Evolutionary conservation across 2,329 filamentous ascomycete genomes (phyloP).

Genomic region (Xylariaceae sp.): DNA sequence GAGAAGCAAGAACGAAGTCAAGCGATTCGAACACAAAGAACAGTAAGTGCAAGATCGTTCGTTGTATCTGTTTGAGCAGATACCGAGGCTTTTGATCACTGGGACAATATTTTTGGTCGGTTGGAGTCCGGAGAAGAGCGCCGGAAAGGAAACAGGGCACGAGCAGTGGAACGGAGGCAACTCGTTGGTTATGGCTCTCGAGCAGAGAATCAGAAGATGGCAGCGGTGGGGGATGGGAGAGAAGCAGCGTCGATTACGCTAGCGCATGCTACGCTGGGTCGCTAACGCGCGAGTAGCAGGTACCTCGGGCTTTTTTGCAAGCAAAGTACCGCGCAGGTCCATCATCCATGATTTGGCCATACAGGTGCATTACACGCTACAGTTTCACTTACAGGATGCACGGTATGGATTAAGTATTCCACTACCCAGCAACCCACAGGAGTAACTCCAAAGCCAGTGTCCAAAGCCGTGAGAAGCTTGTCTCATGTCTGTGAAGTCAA

Average conservation of each 20-base stretch:
- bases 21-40: neutral
- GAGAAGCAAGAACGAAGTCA: neutral
- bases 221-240: neutral
- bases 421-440: no score
- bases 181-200: neutral
- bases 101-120: neutral
- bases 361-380: no score
- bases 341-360: no score
- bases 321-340: neutral
- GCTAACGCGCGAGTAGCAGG: neutral
- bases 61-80: neutral
- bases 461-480: no score
- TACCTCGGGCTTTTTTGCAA: neutral
- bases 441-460: no score
- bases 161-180: neutral
- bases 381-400: no score
- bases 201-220: neutral
- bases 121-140: neutral
- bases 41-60: neutral
- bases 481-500: no score
- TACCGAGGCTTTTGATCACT: neutral
- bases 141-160: neutral
- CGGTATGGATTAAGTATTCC: no score
- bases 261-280: neutral
- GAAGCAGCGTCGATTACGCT: neutral